Percentiles rank a stretch among this genome's conserved stretches.
Conservation (phyloP, 2,329 filamentous ascomycete genomes). For the Cytospora schulzeri region DNA sequence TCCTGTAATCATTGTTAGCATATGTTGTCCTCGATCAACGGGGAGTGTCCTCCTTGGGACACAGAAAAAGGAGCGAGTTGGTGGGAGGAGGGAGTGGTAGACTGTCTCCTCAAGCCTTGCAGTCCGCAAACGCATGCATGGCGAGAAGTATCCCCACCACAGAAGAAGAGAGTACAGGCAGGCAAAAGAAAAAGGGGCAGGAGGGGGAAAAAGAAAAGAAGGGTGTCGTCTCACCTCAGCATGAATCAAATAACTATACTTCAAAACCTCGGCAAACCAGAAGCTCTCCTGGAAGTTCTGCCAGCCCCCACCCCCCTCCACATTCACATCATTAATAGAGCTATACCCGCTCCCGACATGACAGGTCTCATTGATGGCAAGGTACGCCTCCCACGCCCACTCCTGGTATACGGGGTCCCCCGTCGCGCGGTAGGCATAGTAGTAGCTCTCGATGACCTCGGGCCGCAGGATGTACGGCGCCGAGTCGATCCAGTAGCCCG, state of each 20-base stretch:
- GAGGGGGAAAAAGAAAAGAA: constrained; percentile 14
- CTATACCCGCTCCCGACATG: constrained; percentile 68
- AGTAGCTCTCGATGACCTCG: constrained; percentile 81
- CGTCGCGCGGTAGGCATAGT: constrained; percentile 84
- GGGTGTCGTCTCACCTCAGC: constrained; percentile 41
- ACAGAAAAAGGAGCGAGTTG: no score
- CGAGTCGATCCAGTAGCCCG: constrained; percentile 72
- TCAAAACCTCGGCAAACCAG: constrained; percentile 84
- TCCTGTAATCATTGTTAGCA: constrained; percentile 45
- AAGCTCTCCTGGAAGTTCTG: constrained; percentile 82
- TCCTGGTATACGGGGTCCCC: constrained; percentile 76
- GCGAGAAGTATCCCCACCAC: not conserved
- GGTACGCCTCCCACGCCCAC: constrained; percentile 81
- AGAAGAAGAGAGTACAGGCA: not conserved
- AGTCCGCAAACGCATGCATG: not conserved
- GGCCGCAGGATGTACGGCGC: constrained; percentile 70
- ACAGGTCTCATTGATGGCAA: constrained; percentile 65
- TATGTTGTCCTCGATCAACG: not conserved
- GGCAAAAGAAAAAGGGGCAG: no score
- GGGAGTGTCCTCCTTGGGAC: not conserved
- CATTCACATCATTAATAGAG: constrained; percentile 67
- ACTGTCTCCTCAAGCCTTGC: not conserved
- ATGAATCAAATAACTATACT: constrained; percentile 78
- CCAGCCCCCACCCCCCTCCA: constrained; percentile 59
- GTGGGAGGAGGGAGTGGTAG: no score